Percentiles rank a stretch among this genome's conserved stretches.
Conservation (phyloP, 306 rosid species). For the Coriaria nepalensis region DNA sequence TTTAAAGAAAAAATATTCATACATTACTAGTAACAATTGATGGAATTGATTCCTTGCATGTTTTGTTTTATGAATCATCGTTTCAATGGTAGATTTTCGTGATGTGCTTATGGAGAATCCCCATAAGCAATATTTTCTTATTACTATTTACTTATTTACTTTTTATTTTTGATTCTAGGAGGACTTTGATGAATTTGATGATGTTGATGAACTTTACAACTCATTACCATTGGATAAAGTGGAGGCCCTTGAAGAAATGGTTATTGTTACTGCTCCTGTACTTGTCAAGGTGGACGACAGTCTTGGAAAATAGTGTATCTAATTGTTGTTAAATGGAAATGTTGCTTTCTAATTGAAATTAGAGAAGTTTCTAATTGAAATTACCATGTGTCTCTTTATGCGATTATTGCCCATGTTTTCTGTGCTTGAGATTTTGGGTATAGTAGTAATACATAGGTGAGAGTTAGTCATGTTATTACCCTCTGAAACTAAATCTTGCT, state of each 20-base stretch:
- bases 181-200: slow-evolving; percentile 76
- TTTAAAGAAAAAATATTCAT: not conserved
- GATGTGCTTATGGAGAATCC: not conserved
- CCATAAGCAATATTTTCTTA: not conserved
- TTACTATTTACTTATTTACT: slow-evolving; percentile 1
- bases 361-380: too few species aligned
- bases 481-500: slow-evolving; percentile 13
- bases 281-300: slow-evolving; percentile 50
- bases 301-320: slow-evolving; percentile 5
- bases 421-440: too few species aligned
- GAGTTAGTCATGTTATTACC: not conserved
- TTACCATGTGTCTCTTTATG: too few species aligned
- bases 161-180: slow-evolving; percentile 34
- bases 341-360: not conserved
- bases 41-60: slow-evolving; percentile 1
- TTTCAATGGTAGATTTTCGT: not conserved
- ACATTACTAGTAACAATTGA: too few species aligned
- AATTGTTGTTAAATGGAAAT: not conserved
- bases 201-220: slow-evolving; percentile 83
- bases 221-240: slow-evolving; percentile 81
- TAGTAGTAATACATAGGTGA: not conserved
- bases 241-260: slow-evolving; percentile 91
- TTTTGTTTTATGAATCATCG: not conserved
- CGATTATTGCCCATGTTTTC: too few species aligned
- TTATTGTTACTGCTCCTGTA: slow-evolving; percentile 54